phyloP scores from a whole-genome alignment of 176 grass and related monocot species.

The Carex parvula region DNA sequence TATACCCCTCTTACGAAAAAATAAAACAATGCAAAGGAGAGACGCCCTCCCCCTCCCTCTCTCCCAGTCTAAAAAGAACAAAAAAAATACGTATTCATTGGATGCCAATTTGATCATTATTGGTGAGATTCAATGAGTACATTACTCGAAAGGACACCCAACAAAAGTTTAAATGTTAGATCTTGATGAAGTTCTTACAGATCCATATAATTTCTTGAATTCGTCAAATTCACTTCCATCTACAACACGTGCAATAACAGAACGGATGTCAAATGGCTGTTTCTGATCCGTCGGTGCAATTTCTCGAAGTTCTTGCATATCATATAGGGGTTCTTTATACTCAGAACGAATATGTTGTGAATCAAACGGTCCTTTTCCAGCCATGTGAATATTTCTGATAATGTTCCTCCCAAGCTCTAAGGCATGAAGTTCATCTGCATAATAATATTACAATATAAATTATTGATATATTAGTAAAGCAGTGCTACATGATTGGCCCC shows the following conservation, averaged over 20 bases:
- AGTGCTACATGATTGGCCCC: background rate
- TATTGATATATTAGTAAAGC: background rate
- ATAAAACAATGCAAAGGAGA: background rate
- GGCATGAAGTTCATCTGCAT: slow-evolving; percentile 89
- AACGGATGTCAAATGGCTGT: slow-evolving; percentile 80
- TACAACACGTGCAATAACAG: slow-evolving; percentile 72
- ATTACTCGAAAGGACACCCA: background rate
- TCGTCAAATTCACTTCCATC: slow-evolving; percentile 97
- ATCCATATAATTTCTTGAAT: slow-evolving; percentile 98
- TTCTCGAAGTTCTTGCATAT: slow-evolving; percentile 64
- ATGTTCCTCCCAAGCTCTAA: slow-evolving; percentile 75
- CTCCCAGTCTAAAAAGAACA: background rate
- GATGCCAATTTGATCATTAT: background rate
- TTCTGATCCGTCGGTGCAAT: slow-evolving; percentile 86
- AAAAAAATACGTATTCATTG: background rate
- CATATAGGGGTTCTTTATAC: slow-evolving; percentile 85
- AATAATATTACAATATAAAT: slow-evolving; percentile 2
- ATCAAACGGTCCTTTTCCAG: slow-evolving; percentile 47
- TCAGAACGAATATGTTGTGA: slow-evolving; percentile 38
- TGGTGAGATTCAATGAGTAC: background rate
- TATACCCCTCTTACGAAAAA: background rate
- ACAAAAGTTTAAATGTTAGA: background rate
- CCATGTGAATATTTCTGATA: slow-evolving; percentile 85
- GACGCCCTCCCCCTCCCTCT: background rate
- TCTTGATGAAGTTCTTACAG: slow-evolving; percentile 46